phyloP scores from a whole-genome alignment of 2,329 filamentous ascomycete genomes.

The Hypoxylon sp. region DNA sequence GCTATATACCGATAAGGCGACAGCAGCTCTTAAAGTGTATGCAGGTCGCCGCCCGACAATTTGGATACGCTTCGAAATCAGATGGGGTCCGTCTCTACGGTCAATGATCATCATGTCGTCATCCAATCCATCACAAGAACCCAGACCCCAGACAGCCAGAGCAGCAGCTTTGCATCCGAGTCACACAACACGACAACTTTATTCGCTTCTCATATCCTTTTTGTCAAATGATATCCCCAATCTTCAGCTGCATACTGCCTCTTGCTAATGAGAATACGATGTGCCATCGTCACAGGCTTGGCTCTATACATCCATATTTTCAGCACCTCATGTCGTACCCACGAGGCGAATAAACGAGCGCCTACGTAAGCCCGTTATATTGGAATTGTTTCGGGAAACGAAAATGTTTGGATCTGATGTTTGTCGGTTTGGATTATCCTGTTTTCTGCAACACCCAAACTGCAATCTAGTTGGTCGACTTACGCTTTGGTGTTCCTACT shows the following conservation, averaged over 20 bases:
- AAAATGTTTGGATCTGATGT: conserved; percentile 33
- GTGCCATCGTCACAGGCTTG: conserved; percentile 15
- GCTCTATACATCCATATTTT: conserved; percentile 15
- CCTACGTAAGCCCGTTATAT: conserved; percentile 41
- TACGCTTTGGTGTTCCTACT: conserved; percentile 30
- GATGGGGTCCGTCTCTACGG: conserved; percentile 21
- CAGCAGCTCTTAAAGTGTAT: conserved; percentile 30
- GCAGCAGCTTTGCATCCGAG: conserved; percentile 9
- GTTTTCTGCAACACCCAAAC: conserved; percentile 40
- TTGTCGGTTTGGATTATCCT: conserved; percentile 32
- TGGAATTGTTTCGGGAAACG: conserved; percentile 45
- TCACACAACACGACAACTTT: conserved; percentile 25
- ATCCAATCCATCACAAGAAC: conserved; percentile 1
- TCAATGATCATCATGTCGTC: not conserved
- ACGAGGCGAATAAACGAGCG: conserved; percentile 30
- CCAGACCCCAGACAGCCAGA: too few species aligned
- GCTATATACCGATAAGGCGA: conserved; percentile 30
- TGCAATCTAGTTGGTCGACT: conserved; percentile 38
- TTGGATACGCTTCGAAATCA: conserved; percentile 27
- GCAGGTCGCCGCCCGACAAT: conserved; percentile 35
- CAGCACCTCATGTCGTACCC: conserved; percentile 25
- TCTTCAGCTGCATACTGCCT: conserved; percentile 27
- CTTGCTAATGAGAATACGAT: conserved; percentile 17
- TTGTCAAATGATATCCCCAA: conserved; percentile 8
- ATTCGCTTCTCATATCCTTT: conserved; percentile 29